phyloP scores from a whole-genome alignment of 805 yeast genomes.

The Sugiyamaella lignohabitans region DNA sequence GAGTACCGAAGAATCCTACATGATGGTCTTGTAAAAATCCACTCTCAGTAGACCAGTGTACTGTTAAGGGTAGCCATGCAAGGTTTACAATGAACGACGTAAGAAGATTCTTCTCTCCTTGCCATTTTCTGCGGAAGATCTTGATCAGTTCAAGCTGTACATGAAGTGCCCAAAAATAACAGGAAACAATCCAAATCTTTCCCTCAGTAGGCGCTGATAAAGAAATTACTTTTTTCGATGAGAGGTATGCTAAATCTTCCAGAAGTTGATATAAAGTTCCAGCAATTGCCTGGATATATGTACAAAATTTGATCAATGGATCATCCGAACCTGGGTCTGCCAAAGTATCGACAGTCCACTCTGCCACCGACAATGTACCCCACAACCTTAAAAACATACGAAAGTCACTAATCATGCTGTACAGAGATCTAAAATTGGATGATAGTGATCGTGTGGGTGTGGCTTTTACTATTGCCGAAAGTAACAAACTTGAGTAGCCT shows the following conservation, averaged over 20 bases:
- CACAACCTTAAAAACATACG: constrained; percentile 35
- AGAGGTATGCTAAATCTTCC: constrained; percentile 37
- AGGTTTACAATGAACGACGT: constrained; percentile 30
- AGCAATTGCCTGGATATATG: constrained; percentile 33
- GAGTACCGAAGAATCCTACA: constrained; percentile 36
- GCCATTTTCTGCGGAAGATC: constrained; percentile 13
- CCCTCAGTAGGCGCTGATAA: constrained; percentile 24
- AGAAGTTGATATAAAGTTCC: constrained; percentile 35
- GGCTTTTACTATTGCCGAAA: constrained; percentile 7
- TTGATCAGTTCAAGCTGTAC: constrained; percentile 32
- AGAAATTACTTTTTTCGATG: constrained; percentile 32
- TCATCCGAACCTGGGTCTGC: constrained; percentile 28
- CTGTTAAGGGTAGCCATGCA: constrained; percentile 38
- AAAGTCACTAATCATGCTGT: constrained; percentile 29
- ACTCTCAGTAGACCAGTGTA: constrained; percentile 36
- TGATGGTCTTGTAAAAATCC: constrained; percentile 30
- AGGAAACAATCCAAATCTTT: constrained; percentile 33
- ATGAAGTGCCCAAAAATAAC: constrained; percentile 36
- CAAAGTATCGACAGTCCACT: constrained; percentile 33
- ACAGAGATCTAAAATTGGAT: constrained; percentile 16
- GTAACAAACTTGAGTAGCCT: constrained; percentile 14
- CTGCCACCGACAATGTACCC: constrained; percentile 31
- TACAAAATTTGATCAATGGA: constrained; percentile 24
- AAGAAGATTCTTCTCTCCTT: constrained; percentile 16
- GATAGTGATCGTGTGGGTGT: constrained; percentile 4